Evolutionary conservation across 148 eudicot species (phyloP).

Genomic region (Rhododendron henanense): DNA sequence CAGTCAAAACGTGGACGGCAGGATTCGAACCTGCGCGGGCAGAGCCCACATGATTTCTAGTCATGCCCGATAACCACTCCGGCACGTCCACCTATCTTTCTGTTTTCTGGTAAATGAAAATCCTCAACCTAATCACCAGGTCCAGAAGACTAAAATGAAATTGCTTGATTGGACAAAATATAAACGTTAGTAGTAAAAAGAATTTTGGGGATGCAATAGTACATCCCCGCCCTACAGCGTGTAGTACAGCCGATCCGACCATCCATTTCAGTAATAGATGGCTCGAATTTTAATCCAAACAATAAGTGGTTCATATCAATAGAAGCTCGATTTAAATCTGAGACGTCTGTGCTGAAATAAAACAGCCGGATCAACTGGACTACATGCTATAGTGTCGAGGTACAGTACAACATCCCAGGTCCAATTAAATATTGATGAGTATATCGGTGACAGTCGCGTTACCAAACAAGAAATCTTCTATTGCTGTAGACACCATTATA

Average conservation of each 20-base stretch:
- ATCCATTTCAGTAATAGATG: too few relatives aligned
- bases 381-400: neutral
- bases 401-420: neutral
- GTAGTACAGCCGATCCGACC: too few relatives aligned
- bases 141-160: neutral
- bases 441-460: neutral
- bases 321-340: too few relatives aligned
- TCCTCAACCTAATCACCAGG: neutral
- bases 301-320: too few relatives aligned
- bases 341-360: neutral
- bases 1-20: constrained; percentile 26
- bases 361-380: too few relatives aligned
- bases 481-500: neutral
- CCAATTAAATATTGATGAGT: neutral
- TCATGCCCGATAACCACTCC: constrained; percentile 99
- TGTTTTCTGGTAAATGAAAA: too few relatives aligned
- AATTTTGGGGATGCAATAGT: neutral
- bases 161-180: too few relatives aligned
- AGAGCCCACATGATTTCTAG: constrained; percentile 98
- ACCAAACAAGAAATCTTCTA: too few relatives aligned
- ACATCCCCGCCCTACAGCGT: neutral
- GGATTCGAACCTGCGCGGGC: constrained; percentile 90
- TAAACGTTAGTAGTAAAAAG: too few relatives aligned
- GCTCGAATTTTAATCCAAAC: too few relatives aligned
- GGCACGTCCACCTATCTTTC: constrained; percentile 61